Base-by-base conservation (phyloP, 495 filamentous ascomycete species). In the Massariosphaeria phaeospora region DNA sequence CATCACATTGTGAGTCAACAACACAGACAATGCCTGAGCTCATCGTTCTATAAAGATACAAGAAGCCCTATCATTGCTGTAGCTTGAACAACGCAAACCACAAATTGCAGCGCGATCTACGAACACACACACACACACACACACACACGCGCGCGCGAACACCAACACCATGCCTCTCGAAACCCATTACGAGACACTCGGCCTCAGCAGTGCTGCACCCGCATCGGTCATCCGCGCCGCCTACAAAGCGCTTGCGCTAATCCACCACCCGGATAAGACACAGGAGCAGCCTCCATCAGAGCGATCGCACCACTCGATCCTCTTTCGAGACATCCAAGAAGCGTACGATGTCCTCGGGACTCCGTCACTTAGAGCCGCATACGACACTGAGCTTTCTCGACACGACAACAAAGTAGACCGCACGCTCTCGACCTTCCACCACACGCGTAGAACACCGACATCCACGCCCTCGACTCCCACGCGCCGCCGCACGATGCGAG, bases 211-310 rank as follows among this genome's bases (percentile, higher is more conserved):
- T 3, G 7, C 20, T 9, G 55, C 55, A 1, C 35, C 48, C 6
- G 9, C 20, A 4, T 1, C 23, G 1, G 55, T 53, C 10, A 59
- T 59, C 33, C 15, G 27, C 15, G 55, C 55, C 4, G 23, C 55
- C 7, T 59, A 53, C 35, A 48, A 47, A 29, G 48, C 48, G 17
- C 35, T 53, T 2, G 48, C 20, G 11, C 33, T 53, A 12, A 17
- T 39, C 24, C 27, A 59, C 36, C 48, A 53, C 41, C 48, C 55
- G 13, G 48, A 59, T 34, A 53, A 53, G 24, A 59, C 40, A 25
- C 2, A 52, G 12, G 39, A 59, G 27, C 40, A 41, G 9, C 10
- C 30, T 8, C 13, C 42, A 2, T 3, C 12, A 7, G 42, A 59
- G 17, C 48, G 48, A 11, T 45, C 29, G 11, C 1, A 29, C 2